Conservation (phyloP, 208 protist species). For the Leishmania mexicana region DNA sequence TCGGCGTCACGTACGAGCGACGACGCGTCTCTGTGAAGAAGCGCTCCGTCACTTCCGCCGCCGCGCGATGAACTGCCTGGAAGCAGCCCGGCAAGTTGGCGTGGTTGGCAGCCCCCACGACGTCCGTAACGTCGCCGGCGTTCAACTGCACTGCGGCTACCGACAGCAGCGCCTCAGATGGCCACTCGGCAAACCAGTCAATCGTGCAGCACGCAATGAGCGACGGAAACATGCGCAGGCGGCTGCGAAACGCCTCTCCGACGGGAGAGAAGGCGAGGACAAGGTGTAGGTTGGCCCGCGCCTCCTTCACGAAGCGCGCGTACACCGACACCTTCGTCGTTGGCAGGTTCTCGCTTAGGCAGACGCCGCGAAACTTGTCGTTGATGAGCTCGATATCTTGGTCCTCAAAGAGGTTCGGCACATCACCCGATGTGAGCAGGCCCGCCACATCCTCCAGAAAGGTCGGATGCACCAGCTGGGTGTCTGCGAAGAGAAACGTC, state of each 20-base stretch:
- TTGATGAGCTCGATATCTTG: slow-evolving; percentile 96
- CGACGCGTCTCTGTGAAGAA: slow-evolving; percentile 94
- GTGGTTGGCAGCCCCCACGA: slow-evolving; percentile 16
- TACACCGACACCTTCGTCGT: slow-evolving; percentile 97
- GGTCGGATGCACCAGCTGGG: slow-evolving; percentile 94
- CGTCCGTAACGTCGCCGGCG: slow-evolving; percentile 15
- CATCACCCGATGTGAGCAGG: slow-evolving; percentile 96
- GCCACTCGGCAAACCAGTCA: slow-evolving; percentile 98
- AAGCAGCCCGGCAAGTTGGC: slow-evolving; percentile 85
- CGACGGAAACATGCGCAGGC: slow-evolving; percentile 97
- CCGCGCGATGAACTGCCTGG: slow-evolving; percentile 92
- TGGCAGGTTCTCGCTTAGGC: slow-evolving; percentile 88
- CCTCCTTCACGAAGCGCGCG: slow-evolving; percentile 94
- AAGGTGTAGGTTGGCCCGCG: slow-evolving; percentile 95
- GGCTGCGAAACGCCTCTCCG: slow-evolving; percentile 94
- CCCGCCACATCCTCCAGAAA: slow-evolving; percentile 99
- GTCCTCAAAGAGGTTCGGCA: slow-evolving; percentile 97
- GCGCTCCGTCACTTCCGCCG: slow-evolving; percentile 80
- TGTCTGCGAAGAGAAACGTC: slow-evolving; percentile 98
- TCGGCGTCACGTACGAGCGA: slow-evolving; percentile 98
- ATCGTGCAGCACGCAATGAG: slow-evolving; percentile 98
- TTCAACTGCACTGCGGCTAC: slow-evolving; percentile 90
- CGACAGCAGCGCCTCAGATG: slow-evolving; percentile 93
- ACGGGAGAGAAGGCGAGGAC: slow-evolving; percentile 97
- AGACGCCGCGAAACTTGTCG: slow-evolving; percentile 93